Percentiles rank a stretch among this genome's conserved stretches.
These are phyloP conservation scores for Blechomonas ayalai DNA, from an alignment of 208 protist species.

Conservation along the genomic window DNA sequence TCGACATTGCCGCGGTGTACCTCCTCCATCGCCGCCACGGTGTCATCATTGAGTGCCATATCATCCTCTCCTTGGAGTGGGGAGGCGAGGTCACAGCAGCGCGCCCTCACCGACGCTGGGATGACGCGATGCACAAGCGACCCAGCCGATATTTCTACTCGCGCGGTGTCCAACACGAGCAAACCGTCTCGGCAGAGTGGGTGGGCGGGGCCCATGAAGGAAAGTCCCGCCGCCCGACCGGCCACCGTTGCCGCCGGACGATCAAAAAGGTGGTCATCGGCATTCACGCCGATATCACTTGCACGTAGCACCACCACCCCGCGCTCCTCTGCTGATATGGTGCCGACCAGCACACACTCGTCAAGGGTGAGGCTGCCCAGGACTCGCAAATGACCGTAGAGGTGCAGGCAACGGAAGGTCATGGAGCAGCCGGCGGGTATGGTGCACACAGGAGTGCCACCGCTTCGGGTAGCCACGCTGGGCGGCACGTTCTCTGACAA, in stretches of 20 bases:
- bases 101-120: too few species aligned
- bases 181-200: constrained; percentile 41
- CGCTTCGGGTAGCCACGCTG: too few species aligned
- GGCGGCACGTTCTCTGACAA: too few species aligned
- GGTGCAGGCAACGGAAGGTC: constrained; percentile 23
- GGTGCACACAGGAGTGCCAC: constrained; percentile 15
- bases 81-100: too few species aligned
- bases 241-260: not conserved
- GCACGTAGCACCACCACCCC: constrained; percentile 26
- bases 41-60: too few species aligned
- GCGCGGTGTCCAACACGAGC: constrained; percentile 43
- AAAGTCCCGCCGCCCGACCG: not conserved
- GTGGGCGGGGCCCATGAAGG: not conserved
- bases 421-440: constrained; percentile 35
- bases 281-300: constrained; percentile 29
- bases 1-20: too few species aligned
- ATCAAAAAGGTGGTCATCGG: constrained; percentile 16
- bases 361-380: constrained; percentile 38
- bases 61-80: too few species aligned
- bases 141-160: constrained; percentile 32
- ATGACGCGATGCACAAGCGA: constrained; percentile 17
- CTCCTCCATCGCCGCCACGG: too few species aligned
- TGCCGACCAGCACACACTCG: constrained; percentile 52
- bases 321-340: constrained; percentile 28
- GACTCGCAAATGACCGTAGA: constrained; percentile 54